A percentile compares a stretch with the other conserved stretches of the same genome.
phyloP scores from a whole-genome alignment of 495 filamentous ascomycete species.

The Hyaloscypha bicolor region DNA sequence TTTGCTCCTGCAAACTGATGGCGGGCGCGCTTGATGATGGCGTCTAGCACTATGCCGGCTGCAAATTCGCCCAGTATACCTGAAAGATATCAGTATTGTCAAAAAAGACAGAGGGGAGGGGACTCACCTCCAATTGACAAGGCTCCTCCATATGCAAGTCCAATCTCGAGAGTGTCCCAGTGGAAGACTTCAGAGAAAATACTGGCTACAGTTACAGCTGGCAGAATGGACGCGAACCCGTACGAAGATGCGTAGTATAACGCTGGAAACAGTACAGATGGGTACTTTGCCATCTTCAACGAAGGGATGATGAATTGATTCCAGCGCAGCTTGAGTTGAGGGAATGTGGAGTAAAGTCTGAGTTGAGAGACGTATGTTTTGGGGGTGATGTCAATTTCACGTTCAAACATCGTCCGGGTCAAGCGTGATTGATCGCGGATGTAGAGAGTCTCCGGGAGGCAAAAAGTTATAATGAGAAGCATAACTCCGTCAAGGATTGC shows the following conservation, averaged over 20 bases:
- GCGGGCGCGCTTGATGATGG: conserved; percentile 25
- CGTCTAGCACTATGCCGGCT: conserved; percentile 29
- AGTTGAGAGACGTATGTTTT: conserved; percentile 4
- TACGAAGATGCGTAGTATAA: background rate
- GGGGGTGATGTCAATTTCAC: conserved; percentile 2
- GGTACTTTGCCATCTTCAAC: conserved; percentile 2
- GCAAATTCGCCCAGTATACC: conserved; percentile 29
- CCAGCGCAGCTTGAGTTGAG: conserved; percentile 5
- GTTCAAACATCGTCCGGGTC: background rate
- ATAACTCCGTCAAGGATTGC: conserved; percentile 3
- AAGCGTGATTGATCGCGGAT: background rate
- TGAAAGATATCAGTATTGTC: background rate
- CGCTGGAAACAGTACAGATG: conserved; percentile 3
- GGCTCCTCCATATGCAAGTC: conserved; percentile 26
- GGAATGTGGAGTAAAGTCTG: conserved; percentile 4
- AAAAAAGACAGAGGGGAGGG: background rate
- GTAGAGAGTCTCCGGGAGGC: conserved; percentile 6
- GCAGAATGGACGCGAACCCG: conserved; percentile 30
- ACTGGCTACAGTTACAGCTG: conserved; percentile 33
- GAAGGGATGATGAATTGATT: conserved; percentile 11
- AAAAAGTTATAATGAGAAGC: background rate
- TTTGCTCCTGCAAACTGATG: conserved; percentile 10
- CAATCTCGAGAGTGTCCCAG: conserved; percentile 33
- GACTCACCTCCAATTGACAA: conserved; percentile 25
- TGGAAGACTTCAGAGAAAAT: conserved; percentile 31